Evolutionary conservation across 306 rosid genomes (phyloP), one percentile per base, ranked within the genome.

Genomic region (Benincasa hispida): DNA sequence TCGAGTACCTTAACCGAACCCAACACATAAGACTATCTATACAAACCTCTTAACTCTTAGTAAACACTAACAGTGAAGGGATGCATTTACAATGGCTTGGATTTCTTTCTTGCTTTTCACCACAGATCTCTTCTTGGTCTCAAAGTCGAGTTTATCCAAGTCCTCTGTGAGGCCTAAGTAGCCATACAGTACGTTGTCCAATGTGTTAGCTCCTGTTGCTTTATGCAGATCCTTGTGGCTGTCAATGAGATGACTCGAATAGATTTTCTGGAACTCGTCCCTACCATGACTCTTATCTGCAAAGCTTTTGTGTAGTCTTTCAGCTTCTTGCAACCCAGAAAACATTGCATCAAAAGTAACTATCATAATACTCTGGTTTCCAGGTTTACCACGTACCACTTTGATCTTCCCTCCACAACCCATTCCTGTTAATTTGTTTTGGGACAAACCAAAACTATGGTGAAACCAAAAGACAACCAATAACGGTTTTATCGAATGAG

Each of bases 41-140:
- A 39, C 34, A 68, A 35, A 21, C 15, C 5, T 37, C 35, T n/a
- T 41, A 13, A 41, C 17, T 10, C 50, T 18, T 62, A 7, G 74
- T 22, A 21, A 68, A 41, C 28, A 42, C 54, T 68, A 68, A 68
- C 58, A 47, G 34, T 73, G 72, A 2, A 17, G 56, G 8, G 27
- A 47, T 37, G 66, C 75, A 73, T 50, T 21, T 1, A 79, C 83
- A 76, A 82, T 72, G 22, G 67, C 86, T 59, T 67, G 83, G 17
- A 85, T 82, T 22, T 85, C 84, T 69, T 78, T 85, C 80, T 45
- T 82, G 86, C 88, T 85, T 78, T 50, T 81, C 79, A 80, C 79
- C 69, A 75, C 70, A 35, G 74, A 61, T 37, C 78, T 48, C 22
- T 76, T 83, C 60, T 78, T 81, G 65, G 61, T 78, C 62, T 81